Conservation (phyloP, 2,329 filamentous ascomycete genomes). For the Annulohypoxylon truncatum region DNA sequence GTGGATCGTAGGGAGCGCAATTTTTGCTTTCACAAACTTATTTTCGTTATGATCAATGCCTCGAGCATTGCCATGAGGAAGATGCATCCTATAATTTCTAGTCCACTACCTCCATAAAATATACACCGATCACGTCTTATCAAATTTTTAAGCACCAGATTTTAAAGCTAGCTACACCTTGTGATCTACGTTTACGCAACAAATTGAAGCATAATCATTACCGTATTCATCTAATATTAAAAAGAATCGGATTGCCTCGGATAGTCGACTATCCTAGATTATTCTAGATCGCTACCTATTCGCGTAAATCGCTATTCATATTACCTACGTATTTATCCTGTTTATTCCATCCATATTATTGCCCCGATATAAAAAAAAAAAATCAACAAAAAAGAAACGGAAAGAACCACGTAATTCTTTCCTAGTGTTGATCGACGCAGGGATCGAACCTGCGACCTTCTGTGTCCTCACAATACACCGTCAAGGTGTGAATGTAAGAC, state of each 20-base stretch:
- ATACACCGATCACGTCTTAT: too few relatives aligned
- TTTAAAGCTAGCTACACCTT: too few relatives aligned
- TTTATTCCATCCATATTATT: too few relatives aligned
- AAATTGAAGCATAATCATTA: too few relatives aligned
- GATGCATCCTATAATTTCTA: neutral
- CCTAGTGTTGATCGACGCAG: slow-evolving; percentile 38
- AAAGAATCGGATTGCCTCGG: too few relatives aligned
- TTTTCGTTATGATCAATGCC: slow-evolving; percentile 3
- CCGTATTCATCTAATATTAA: too few relatives aligned
- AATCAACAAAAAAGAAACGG: neutral
- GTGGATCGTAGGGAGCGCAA: slow-evolving; percentile 9
- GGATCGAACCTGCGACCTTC: slow-evolving; percentile 45
- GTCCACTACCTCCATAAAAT: too few relatives aligned
- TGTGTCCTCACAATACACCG: slow-evolving; percentile 35
- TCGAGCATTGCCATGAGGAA: slow-evolving; percentile 7
- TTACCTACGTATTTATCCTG: neutral
- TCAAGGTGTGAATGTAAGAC: slow-evolving; percentile 36
- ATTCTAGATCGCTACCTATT: too few relatives aligned
- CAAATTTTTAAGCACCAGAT: too few relatives aligned
- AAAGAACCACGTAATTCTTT: neutral
- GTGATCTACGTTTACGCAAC: too few relatives aligned
- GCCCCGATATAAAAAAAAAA: slow-evolving; percentile 6
- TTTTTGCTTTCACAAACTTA: neutral
- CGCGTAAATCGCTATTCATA: too few relatives aligned
- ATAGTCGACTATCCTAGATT: too few relatives aligned